Percentiles rank a stretch among this genome's conserved stretches.
These are phyloP conservation scores for Amesomyces nigricolor DNA, from an alignment of 2,329 filamentous ascomycete genomes.

Conservation along the genomic window DNA sequence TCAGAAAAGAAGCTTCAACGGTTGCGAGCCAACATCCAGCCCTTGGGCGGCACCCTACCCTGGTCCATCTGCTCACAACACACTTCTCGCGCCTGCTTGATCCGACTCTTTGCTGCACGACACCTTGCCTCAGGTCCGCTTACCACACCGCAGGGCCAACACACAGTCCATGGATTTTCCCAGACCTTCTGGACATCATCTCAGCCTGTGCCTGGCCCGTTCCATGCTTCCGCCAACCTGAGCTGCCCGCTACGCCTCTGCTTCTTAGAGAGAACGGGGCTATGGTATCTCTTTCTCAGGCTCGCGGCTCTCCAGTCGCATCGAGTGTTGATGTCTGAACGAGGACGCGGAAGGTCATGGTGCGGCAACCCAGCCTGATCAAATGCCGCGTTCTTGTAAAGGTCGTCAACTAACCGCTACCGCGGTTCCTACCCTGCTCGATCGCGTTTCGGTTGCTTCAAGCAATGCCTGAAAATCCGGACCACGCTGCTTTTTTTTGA, in stretches of 20 bases:
- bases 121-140: constrained; percentile 23
- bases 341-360: constrained; percentile 13
- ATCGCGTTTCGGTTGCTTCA: background rate
- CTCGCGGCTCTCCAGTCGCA: constrained; percentile 9
- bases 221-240: constrained; percentile 36
- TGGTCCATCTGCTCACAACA: constrained; percentile 19
- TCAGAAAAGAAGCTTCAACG: constrained; percentile 22
- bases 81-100: constrained; percentile 22
- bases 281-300: constrained; percentile 19
- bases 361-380: constrained; percentile 18
- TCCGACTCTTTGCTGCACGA: constrained; percentile 26
- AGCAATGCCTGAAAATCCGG: too few relatives aligned
- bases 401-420: constrained; percentile 4
- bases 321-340: constrained; percentile 24
- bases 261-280: constrained; percentile 6
- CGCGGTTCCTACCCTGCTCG: background rate
- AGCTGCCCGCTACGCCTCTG: constrained; percentile 11
- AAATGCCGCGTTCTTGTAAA: constrained; percentile 24
- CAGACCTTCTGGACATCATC: constrained; percentile 29
- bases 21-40: constrained; percentile 22
- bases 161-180: constrained; percentile 13
- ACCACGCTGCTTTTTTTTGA: background rate
- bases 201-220: constrained; percentile 46
- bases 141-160: constrained; percentile 11
- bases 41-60: constrained; percentile 8